Percentiles rank a stretch among this genome's conserved stretches.
phyloP scores from a whole-genome alignment of 1,284 basidiomycete genomes.

The Exobasidium cylindrosporum region DNA sequence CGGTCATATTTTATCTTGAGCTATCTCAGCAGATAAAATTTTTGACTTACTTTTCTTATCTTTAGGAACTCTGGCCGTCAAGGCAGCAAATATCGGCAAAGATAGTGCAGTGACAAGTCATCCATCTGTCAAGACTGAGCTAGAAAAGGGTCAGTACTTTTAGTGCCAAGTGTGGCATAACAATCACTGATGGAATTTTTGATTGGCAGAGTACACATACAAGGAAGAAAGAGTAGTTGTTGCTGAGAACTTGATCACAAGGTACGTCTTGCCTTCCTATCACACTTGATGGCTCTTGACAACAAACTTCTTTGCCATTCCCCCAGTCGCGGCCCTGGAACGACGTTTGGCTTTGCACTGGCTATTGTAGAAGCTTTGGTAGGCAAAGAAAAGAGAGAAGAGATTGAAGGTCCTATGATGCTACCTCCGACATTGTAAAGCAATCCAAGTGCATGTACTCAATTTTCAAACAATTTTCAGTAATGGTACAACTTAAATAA shows the following conservation, averaged over 20 bases:
- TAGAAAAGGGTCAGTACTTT: slow-evolving; percentile 50
- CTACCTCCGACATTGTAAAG: slow-evolving; percentile 17
- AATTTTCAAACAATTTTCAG: too few relatives aligned
- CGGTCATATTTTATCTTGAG: background rate
- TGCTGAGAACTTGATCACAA: slow-evolving; percentile 68
- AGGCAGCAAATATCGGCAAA: slow-evolving; percentile 64
- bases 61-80: slow-evolving; percentile 64
- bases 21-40: background rate
- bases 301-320: slow-evolving; percentile 7
- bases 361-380: slow-evolving; percentile 68
- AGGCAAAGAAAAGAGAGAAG: slow-evolving; percentile 66
- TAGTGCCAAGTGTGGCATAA: slow-evolving; percentile 45
- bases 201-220: slow-evolving; percentile 65
- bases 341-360: slow-evolving; percentile 72
- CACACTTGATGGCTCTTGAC: background rate
- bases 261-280: too few relatives aligned
- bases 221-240: slow-evolving; percentile 72
- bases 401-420: slow-evolving; percentile 72
- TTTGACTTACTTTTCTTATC: slow-evolving; percentile 18
- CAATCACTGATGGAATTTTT: background rate
- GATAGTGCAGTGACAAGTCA: slow-evolving; percentile 70
- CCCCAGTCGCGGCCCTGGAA: slow-evolving; percentile 74
- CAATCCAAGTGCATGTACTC: too few relatives aligned
- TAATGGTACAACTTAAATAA: too few relatives aligned
- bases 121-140: slow-evolving; percentile 67